phyloP scores from a whole-genome alignment of 306 rosid species.

The Vicia sativa region DNA sequence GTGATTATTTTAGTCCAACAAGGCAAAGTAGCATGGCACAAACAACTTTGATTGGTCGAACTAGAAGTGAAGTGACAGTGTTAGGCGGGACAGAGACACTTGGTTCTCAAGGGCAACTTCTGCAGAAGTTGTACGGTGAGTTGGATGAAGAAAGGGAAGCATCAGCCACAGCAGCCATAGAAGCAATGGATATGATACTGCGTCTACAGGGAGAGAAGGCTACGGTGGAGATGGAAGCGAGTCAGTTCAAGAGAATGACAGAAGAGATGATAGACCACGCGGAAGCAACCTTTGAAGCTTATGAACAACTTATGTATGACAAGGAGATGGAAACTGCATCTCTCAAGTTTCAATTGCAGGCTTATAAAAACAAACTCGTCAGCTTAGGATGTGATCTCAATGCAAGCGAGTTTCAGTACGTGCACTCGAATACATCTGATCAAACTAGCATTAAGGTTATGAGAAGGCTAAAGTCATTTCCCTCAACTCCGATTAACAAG shows the following conservation, averaged over 20 bases:
- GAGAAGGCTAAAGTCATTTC: slow-evolving; percentile 68
- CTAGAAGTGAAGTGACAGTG: slow-evolving; percentile 54
- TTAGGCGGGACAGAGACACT: slow-evolving; percentile 57
- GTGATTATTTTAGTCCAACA: slow-evolving; percentile 36
- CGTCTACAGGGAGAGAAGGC: slow-evolving; percentile 94
- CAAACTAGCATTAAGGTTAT: slow-evolving; percentile 33
- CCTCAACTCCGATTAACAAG: slow-evolving; percentile 50
- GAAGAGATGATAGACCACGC: slow-evolving; percentile 84
- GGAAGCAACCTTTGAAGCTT: slow-evolving; percentile 63
- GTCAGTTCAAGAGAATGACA: slow-evolving; percentile 83
- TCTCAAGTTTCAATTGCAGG: slow-evolving; percentile 80
- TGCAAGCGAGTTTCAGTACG: slow-evolving; percentile 38
- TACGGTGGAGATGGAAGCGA: slow-evolving; percentile 84
- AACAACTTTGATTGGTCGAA: slow-evolving; percentile 44
- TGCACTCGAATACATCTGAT: slow-evolving; percentile 1
- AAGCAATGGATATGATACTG: slow-evolving; percentile 86
- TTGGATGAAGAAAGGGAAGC: slow-evolving; percentile 93
- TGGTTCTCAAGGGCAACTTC: slow-evolving; percentile 64
- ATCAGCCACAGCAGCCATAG: slow-evolving; percentile 76
- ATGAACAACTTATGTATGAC: slow-evolving; percentile 70
- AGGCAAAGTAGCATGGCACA: slow-evolving; percentile 58
- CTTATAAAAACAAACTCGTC: slow-evolving; percentile 68
- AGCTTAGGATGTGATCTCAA: slow-evolving; percentile 71
- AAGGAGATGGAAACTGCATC: slow-evolving; percentile 81
- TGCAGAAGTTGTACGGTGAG: slow-evolving; percentile 71